phyloP scores from a whole-genome alignment of 805 yeast species.

The Schizosaccharomyces cryophilus region DNA sequence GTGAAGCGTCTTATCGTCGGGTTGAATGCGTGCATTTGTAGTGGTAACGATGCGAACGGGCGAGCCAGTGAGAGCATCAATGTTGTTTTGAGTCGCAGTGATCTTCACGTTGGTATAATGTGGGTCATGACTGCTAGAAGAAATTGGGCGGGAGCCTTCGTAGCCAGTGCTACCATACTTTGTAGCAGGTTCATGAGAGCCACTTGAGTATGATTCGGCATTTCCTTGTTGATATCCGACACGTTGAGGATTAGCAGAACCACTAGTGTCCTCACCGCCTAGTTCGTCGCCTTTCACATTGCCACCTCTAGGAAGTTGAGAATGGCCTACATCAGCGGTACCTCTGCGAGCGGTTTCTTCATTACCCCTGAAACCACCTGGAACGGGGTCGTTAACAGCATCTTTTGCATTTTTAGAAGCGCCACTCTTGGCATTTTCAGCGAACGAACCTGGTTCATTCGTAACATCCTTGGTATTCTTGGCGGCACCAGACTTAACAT shows the following conservation, averaged over 20 bases:
- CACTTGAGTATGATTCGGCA: neutral
- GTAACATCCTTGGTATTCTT: too few relatives aligned
- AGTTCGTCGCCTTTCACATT: too few relatives aligned
- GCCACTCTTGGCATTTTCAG: too few relatives aligned
- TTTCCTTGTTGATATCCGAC: neutral
- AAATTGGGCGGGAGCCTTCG: neutral
- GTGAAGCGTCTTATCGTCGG: neutral
- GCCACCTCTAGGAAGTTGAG: too few relatives aligned
- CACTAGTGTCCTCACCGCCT: too few relatives aligned
- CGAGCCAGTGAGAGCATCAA: neutral
- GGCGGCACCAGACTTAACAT: too few relatives aligned
- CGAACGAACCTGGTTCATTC: too few relatives aligned
- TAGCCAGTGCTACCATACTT: neutral
- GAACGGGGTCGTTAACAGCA: too few relatives aligned
- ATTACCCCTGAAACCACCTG: too few relatives aligned
- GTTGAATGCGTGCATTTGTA: neutral
- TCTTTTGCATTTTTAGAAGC: too few relatives aligned
- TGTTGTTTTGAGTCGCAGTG: neutral
- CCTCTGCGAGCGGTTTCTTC: too few relatives aligned
- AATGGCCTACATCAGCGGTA: too few relatives aligned
- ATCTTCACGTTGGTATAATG: neutral
- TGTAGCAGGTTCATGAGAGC: neutral
- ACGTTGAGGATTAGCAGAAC: neutral
- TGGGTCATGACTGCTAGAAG: neutral
- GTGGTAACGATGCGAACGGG: neutral